Base-by-base conservation (phyloP, 140 eudicot species). In the Bidens hawaiensis region DNA sequence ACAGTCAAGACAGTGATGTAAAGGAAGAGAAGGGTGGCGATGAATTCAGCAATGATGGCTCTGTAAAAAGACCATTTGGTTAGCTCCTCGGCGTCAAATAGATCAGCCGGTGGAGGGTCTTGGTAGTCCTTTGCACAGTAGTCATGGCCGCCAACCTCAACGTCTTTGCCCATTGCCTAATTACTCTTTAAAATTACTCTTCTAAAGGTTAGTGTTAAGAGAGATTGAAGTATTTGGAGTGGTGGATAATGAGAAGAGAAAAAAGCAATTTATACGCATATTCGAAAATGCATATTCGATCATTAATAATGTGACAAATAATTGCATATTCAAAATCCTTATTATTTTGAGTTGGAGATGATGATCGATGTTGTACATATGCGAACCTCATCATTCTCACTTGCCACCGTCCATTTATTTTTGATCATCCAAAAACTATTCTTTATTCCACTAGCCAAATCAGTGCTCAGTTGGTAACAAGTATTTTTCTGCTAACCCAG, bases 1-100 rank as follows among this genome's bases (percentile, higher is more conserved):
- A 85, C 94, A 0, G 94, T 85, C 68, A 85, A 69, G 17, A 82
- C 94, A 9, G 89, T 82, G 31, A 85, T 66, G 79, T 85, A 85
- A 23, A 85, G 75, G 64, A 85, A 85, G 59, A 85, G 64, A 6
- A 85, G 71, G 23, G 94, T 82, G 26, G 94, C 94, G 6, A 79
- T 18, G 69, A 83, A 83, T 42, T 83, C 90, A 0, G 89, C 89
- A 4, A 83, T 79, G n/a, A 76, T 42, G 70, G 89, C 89, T 67
- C 89, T 41, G 62, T 82, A 82, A 10, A 82, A 75, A 0, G 89
- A 82, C 89, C 89, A 83, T 59, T 76, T 83, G 51, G 83, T 70
- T 2, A 83, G 74, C 59, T 83, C 89, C 38, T 79, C 89, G 0
- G 71, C 18, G 67, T 79, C 90, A 25, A 83, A 64, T 25, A 83